Evolutionary conservation across 345 rosid genomes (phyloP).

Genomic region (Camelina laxa): DNA sequence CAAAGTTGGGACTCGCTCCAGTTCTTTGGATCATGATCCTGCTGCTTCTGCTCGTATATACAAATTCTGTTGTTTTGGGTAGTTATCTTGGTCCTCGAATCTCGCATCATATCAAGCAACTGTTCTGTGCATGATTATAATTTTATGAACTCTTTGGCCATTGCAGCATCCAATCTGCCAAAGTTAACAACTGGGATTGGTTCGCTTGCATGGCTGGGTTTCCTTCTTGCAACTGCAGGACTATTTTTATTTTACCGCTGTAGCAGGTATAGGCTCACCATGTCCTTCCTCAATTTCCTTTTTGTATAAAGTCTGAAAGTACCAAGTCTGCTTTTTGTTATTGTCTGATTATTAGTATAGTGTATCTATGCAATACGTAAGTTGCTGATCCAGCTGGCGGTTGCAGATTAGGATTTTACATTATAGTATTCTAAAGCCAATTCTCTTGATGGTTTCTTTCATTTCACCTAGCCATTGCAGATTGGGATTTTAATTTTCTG

Average conservation of each 20-base stretch:
- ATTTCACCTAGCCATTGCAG: neutral
- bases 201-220: constrained; percentile 84
- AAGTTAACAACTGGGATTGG: constrained; percentile 75
- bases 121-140: constrained; percentile 22
- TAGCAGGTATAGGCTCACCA: constrained; percentile 68
- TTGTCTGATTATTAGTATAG: neutral
- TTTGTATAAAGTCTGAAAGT: constrained; percentile 14
- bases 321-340: constrained; percentile 6
- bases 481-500: constrained; percentile 14
- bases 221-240: constrained; percentile 75
- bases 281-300: constrained; percentile 4
- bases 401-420: constrained; percentile 9
- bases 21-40: constrained; percentile 71
- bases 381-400: neutral
- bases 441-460: constrained; percentile 12
- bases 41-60: constrained; percentile 66
- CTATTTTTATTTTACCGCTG: constrained; percentile 85
- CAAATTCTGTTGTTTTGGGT: constrained; percentile 79
- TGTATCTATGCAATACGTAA: neutral
- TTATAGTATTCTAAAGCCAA: neutral
- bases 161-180: constrained; percentile 80
- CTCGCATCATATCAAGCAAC: constrained; percentile 31
- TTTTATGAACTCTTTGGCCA: constrained; percentile 23
- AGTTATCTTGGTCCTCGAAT: constrained; percentile 35
- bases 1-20: constrained; percentile 93